A percentile compares a stretch with the other conserved stretches of the same genome.
These are phyloP conservation scores for Hypericum perforatum DNA, from an alignment of 345 rosid genomes.

Conservation along the genomic window DNA sequence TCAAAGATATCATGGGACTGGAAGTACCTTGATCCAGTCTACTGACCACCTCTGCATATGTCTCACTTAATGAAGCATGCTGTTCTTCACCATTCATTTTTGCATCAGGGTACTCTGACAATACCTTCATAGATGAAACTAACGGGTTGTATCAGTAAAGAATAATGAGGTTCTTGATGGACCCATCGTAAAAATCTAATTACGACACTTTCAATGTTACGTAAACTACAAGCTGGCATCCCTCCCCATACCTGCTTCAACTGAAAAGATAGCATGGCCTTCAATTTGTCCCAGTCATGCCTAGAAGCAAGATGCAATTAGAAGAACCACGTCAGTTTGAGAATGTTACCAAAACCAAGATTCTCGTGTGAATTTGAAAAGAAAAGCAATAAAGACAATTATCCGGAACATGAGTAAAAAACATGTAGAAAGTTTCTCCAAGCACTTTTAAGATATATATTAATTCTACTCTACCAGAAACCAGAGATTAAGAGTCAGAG, in stretches of 20 bases:
- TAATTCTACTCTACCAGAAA: too few relatives aligned
- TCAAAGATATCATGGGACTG: constrained; percentile 8
- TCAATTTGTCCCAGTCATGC: constrained; percentile 83
- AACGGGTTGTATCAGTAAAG: constrained; percentile 2
- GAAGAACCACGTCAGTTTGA: too few relatives aligned
- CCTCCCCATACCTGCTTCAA: constrained; percentile 98
- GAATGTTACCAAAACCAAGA: too few relatives aligned
- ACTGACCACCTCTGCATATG: constrained; percentile 39
- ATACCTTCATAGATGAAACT: constrained; percentile 43
- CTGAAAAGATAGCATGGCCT: constrained; percentile 60
- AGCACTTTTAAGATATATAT: too few relatives aligned
- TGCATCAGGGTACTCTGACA: constrained; percentile 79
- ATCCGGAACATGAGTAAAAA: too few relatives aligned
- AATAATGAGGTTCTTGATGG: too few relatives aligned
- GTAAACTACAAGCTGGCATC: constrained; percentile 31
- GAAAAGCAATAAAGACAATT: too few relatives aligned
- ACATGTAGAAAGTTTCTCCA: too few relatives aligned
- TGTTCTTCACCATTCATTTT: constrained; percentile 52
- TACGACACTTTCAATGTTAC: constrained; percentile 3
- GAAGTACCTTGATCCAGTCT: constrained; percentile 71
- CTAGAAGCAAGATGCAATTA: constrained; percentile 22
- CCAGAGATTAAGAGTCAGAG: too few relatives aligned
- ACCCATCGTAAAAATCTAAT: too few relatives aligned
- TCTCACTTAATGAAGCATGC: constrained; percentile 58
- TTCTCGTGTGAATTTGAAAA: too few relatives aligned